Base-by-base conservation (phyloP, 2,329 filamentous ascomycete genomes). In the Aspergillus brunneoviolaceus region DNA sequence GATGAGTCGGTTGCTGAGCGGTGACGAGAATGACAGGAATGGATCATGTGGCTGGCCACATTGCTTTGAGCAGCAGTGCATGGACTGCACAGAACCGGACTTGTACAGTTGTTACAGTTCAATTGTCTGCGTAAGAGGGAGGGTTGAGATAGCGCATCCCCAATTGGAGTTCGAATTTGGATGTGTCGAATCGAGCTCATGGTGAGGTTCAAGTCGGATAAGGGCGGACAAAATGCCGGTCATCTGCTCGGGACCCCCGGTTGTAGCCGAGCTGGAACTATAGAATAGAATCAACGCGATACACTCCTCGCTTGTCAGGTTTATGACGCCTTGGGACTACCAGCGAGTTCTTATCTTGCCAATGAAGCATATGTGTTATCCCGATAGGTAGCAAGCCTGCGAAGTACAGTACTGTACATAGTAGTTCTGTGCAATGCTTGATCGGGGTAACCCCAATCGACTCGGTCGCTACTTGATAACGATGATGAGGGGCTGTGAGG, bases 401-500 rank as follows among this genome's bases (percentile, higher is more conserved):
- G 27, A 29, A 29, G 27, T 9, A 29, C 7, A 9, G 27, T 29
- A 29, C 27, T 7, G 6, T 9, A 27, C 27, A 29, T 29, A 29
- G 5, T 10, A 29, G 5, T 29, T 29, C 27, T 29, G 27, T 2
- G 27, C 27, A 29, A 29, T 29, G 27, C 27, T 29, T 29, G 7
- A 10, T 29, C 7, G 27, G 27, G 27, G 27, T 9, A 29, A 35
- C 33, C 33, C 33, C 11, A 16, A 35, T 16, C 33, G 2, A 35
- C 33, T 16, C 33, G 12, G 33, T 35, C 33, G 39, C 16, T 9
- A 16, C 39, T 49, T 42, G n/a, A 49, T 29, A 29, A 27, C 53
- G 23, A 48, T 14, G 25, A 55, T 55, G 52, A 55, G 52, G 52
- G 52, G 52, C 48, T n/a, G 42, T 47, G 52, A 47, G 39, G 53